These are phyloP conservation scores for Lyophyllum decastes DNA, from an alignment of 768 basidiomycete genomes.

Conservation along the genomic window DNA sequence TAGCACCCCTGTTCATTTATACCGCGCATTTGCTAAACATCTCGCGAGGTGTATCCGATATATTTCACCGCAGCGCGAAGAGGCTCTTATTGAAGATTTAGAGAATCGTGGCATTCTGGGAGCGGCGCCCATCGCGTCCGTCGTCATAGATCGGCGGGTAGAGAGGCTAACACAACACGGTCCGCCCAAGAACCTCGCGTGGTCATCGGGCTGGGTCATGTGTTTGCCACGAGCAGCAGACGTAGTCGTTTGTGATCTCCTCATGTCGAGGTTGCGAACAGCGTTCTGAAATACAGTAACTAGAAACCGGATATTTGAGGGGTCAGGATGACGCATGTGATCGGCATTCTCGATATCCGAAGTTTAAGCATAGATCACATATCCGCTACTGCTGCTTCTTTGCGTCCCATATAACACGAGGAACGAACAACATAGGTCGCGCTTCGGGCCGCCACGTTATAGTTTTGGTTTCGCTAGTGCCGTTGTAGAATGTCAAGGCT, in stretches of 20 bases:
- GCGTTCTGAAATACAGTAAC: background rate
- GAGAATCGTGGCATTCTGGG: background rate
- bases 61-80: background rate
- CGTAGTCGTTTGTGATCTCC: background rate
- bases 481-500: no score
- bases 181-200: constrained; percentile 4
- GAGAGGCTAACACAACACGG: background rate
- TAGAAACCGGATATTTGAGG: background rate
- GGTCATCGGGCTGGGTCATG: constrained; percentile 16
- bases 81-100: background rate
- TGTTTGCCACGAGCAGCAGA: background rate
- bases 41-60: constrained; percentile 16
- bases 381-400: background rate
- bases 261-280: background rate
- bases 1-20: constrained; percentile 4
- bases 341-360: background rate
- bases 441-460: background rate
- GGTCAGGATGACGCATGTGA: background rate
- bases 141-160: background rate
- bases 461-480: no score
- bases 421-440: background rate
- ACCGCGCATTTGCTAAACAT: background rate
- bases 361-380: background rate
- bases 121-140: background rate
- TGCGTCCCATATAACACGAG: background rate